Base-by-base conservation (phyloP, 371 early-diverging fungal genomes). In the Gilbertella persicaria region DNA sequence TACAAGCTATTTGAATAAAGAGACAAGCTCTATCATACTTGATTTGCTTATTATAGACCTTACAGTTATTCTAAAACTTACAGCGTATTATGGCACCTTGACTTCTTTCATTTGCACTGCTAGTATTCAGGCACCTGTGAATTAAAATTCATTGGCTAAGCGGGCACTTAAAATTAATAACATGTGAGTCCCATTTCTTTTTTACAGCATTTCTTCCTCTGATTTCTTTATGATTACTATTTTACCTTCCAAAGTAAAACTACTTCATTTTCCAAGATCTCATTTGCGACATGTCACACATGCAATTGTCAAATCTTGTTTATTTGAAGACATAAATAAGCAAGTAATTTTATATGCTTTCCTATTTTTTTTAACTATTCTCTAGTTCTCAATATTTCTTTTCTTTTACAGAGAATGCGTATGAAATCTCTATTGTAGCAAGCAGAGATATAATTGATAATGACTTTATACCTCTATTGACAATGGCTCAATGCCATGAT, bases 381-480 rank as follows among this genome's bases (percentile, higher is more conserved):
- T 19, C 17, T 52, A 86, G 85, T 49, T 58, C 71, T 5, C 77
- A 77, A n/a, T 77, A 79, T 23, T 83, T 90, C 49, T 90, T 90
- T 58, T 80, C 79, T 16, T 83, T 83, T 56, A 88, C 90, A 6
- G 88, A 90, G 58, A 90, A 88, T 66, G 73, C 85, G 5, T 79
- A 85, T 48, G 90, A 90, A 52, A 77, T 88, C 16, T 85, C 87
- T 35, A 77, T 90, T 50, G 78, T 88, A 16, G 86, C 85, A 2
- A 86, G 80, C 38, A 70, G 77, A 38, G 67, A 75, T 12, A 64
- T 73, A 24, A 75, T 83, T 51, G 76, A 83, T 29, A 60, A 72
- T 26, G 83, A 77, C 26, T 79, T 81, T 53, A 43, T 82, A 52
- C 77, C 73, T 17, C 53, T 66, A 19, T 59, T 82, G 21, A 49